These are phyloP conservation scores for Iberis pinnata DNA, from an alignment of 345 rosid genomes.

Conservation along the genomic window DNA sequence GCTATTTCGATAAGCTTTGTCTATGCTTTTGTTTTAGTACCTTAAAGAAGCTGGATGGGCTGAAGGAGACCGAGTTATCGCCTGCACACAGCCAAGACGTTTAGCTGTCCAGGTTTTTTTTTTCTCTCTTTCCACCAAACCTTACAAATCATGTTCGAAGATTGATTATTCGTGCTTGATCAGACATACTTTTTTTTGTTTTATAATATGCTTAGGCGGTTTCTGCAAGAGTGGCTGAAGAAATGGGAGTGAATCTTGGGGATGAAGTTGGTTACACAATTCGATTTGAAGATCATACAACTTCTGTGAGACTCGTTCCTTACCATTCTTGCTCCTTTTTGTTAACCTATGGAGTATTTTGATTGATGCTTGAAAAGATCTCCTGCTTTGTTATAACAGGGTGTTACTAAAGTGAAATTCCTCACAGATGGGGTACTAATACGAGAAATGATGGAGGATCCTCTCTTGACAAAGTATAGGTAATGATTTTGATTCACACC, in stretches of 20 bases:
- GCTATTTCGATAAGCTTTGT: neutral
- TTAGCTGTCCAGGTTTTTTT: constrained; percentile 89
- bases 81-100: constrained; percentile 94
- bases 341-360: constrained; percentile 4
- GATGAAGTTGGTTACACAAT: constrained; percentile 94
- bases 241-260: constrained; percentile 90
- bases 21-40: constrained; percentile 38
- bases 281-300: constrained; percentile 81
- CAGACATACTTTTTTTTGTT: neutral
- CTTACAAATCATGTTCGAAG: neutral
- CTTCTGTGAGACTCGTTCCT: constrained; percentile 44
- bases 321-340: neutral
- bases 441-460: constrained; percentile 99
- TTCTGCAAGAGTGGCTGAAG: constrained; percentile 93
- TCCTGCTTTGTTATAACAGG: constrained; percentile 48
- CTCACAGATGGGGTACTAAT: constrained; percentile 91
- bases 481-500: constrained; percentile 25
- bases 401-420: constrained; percentile 69
- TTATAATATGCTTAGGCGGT: constrained; percentile 50
- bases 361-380: constrained; percentile 12
- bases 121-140: neutral
- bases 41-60: constrained; percentile 99
- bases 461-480: constrained; percentile 94
- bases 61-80: constrained; percentile 84
- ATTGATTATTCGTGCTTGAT: constrained; percentile 9